Percentiles rank a stretch among this genome's conserved stretches.
phyloP scores from a whole-genome alignment of 108 stramenopile species.

The Seminavis robusta region DNA sequence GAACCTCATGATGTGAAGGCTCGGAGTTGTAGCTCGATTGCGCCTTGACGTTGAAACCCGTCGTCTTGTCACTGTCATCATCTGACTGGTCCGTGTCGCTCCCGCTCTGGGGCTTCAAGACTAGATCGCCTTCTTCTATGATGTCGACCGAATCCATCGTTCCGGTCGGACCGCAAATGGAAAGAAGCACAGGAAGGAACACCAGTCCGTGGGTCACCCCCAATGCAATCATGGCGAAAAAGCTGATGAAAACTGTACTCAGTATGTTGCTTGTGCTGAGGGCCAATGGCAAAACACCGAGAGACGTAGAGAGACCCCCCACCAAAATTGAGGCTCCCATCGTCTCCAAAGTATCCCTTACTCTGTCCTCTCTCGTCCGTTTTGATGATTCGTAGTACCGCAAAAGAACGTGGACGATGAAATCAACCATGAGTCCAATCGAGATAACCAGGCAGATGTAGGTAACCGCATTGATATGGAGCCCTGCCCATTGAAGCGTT shows the following conservation, averaged over 20 bases:
- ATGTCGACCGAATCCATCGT: too few species aligned
- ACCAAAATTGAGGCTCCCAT: conserved; percentile 30
- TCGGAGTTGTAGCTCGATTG: too few species aligned
- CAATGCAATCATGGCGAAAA: conserved; percentile 17
- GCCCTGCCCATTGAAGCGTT: conserved; percentile 6
- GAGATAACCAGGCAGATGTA: conserved; percentile 30
- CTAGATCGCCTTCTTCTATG: too few species aligned
- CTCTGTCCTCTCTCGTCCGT: conserved; percentile 5
- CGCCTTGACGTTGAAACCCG: too few species aligned
- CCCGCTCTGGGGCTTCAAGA: too few species aligned
- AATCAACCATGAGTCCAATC: conserved; percentile 30
- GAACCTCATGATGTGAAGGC: too few species aligned
- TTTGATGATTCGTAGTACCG: conserved; percentile 11
- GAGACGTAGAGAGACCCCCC: conserved; percentile 22
- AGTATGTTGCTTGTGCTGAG: conserved; percentile 15
- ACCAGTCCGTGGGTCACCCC: conserved; percentile 17
- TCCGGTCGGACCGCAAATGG: background rate
- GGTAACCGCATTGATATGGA: conserved; percentile 16
- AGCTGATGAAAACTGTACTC: conserved; percentile 18
- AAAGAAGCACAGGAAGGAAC: conserved; percentile 14
- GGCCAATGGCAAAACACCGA: conserved; percentile 16
- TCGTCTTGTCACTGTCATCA: too few species aligned
- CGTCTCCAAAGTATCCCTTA: conserved; percentile 6
- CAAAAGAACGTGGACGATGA: conserved; percentile 17
- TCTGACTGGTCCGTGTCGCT: too few species aligned